Evolutionary conservation across 2,329 filamentous ascomycete species (phyloP).

Genomic region (Neurospora crassa): DNA sequence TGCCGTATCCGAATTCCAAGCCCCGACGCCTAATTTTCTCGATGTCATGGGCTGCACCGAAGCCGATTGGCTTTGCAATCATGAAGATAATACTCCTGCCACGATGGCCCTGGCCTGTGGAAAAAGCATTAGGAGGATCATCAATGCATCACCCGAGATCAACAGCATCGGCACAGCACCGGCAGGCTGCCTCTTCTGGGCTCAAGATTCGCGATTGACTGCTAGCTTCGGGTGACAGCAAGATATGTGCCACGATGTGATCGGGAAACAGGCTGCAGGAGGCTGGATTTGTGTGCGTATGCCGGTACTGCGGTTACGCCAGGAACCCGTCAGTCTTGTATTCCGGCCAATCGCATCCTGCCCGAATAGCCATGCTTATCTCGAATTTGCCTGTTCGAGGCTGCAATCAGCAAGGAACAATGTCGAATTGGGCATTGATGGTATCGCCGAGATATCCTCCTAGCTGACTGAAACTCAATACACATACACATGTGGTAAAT

Average conservation of each 20-base stretch:
- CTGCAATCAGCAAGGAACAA: neutral
- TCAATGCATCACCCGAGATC: neutral
- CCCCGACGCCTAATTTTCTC: neutral
- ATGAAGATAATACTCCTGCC: neutral
- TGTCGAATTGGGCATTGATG: neutral
- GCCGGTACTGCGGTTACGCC: neutral
- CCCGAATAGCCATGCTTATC: neutral
- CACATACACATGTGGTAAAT: neutral
- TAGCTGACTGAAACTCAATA: neutral
- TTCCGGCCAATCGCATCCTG: neutral
- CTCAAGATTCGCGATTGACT: neutral
- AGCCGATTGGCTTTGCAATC: neutral
- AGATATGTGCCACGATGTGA: neutral
- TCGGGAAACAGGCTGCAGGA: neutral
- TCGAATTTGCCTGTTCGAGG: neutral
- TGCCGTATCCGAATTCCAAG: neutral
- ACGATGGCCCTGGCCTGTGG: neutral
- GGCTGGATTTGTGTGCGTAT: neutral
- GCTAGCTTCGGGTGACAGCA: neutral
- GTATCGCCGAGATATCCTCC: neutral
- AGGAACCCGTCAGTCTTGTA: neutral
- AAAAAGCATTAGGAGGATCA: neutral
- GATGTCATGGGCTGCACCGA: neutral
- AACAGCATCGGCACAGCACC: neutral
- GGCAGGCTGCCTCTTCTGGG: neutral